Percentiles rank a stretch among this genome's conserved stretches.
These are phyloP conservation scores for Gossypium schwendimanii DNA, from an alignment of 441 rosid genomes.

Conservation along the genomic window DNA sequence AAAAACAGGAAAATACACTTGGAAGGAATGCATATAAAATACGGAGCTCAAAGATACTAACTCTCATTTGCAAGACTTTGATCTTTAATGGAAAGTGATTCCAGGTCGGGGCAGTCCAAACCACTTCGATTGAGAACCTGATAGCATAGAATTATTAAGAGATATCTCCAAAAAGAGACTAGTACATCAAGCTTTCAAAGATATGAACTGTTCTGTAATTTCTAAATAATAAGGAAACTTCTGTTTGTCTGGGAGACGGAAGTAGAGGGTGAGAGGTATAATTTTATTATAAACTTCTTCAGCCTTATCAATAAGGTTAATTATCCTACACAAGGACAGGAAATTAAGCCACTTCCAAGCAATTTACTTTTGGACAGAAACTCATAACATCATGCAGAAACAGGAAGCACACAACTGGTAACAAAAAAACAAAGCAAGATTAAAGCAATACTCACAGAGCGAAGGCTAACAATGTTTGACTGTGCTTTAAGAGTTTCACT, in stretches of 20 bases:
- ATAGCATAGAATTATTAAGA: conserved; percentile 23
- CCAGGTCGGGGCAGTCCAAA: conserved; percentile 76
- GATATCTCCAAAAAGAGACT: conserved; percentile 7
- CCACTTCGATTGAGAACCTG: conserved; percentile 51
- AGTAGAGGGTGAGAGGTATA: background rate
- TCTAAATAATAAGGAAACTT: conserved; percentile 2
- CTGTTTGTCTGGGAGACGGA: background rate
- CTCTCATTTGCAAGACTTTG: conserved; percentile 69
- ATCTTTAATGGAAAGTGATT: conserved; percentile 63
- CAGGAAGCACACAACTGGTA: background rate
- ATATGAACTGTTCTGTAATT: background rate
- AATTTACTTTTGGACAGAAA: background rate
- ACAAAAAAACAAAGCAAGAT: background rate
- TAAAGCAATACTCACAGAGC: conserved; percentile 48
- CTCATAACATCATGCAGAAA: background rate
- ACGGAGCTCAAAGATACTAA: conserved; percentile 27
- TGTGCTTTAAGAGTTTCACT: conserved; percentile 81
- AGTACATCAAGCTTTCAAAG: background rate
- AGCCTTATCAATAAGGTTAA: background rate
- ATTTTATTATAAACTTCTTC: background rate
- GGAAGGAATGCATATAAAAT: background rate
- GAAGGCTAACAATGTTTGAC: conserved; percentile 61
- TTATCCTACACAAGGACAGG: background rate
- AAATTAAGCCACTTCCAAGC: background rate
- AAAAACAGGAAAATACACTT: background rate